Conservation (phyloP, 225 moss, liverwort and hornwort species). For the Pseudoscleropodium purum region DNA sequence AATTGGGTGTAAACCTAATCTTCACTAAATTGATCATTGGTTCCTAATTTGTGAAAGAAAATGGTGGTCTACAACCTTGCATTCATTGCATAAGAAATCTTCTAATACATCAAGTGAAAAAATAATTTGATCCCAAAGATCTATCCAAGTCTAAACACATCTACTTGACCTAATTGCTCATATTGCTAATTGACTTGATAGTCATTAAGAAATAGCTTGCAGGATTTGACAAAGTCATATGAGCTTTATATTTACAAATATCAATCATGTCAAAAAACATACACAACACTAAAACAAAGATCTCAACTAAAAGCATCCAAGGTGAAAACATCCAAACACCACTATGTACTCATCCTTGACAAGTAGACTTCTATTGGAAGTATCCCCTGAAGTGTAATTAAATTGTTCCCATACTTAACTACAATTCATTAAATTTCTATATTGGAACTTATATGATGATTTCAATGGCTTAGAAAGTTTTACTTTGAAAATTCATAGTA, state of each 20-base stretch:
- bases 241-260: background rate
- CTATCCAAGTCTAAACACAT: background rate
- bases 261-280: background rate
- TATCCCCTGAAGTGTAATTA: too few relatives aligned
- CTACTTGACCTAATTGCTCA: background rate
- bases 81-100: background rate
- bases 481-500: too few relatives aligned
- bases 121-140: background rate
- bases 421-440: too few relatives aligned
- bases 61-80: too few relatives aligned
- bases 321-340: background rate
- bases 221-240: fast-evolving
- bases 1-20: too few relatives aligned
- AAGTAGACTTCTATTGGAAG: too few relatives aligned
- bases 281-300: background rate
- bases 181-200: fast-evolving
- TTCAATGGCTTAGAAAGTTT: too few relatives aligned
- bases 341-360: fast-evolving
- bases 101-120: background rate
- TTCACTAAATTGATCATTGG: background rate
- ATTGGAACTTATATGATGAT: too few relatives aligned
- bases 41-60: too few relatives aligned
- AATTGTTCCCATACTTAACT: too few relatives aligned
- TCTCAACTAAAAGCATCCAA: background rate
- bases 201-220: background rate